Evolutionary conservation across 169 alveolate species (phyloP).

Genomic region (Plasmodium berghei): DNA sequence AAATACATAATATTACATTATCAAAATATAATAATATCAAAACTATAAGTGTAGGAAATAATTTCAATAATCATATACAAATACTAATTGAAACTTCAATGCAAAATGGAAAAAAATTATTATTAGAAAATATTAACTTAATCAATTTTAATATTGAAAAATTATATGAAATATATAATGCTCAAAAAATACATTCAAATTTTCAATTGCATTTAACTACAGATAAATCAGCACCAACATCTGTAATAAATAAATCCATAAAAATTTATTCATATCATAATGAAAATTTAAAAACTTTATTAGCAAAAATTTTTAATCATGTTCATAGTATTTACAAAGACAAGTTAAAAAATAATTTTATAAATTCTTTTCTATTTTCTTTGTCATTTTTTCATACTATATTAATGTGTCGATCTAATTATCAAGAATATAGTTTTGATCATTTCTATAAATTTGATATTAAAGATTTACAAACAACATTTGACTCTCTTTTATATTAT

Average conservation of each 20-base stretch:
- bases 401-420: slow-evolving; percentile 47
- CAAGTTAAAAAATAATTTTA: slow-evolving; percentile 46
- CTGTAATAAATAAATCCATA: slow-evolving; percentile 49
- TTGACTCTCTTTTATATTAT: slow-evolving; percentile 41
- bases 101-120: slow-evolving; percentile 63
- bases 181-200: slow-evolving; percentile 58
- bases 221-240: slow-evolving; percentile 23
- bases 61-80: slow-evolving; percentile 68
- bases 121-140: slow-evolving; percentile 67
- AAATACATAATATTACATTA: slow-evolving; percentile 8
- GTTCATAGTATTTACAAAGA: slow-evolving; percentile 48
- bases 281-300: slow-evolving; percentile 41
- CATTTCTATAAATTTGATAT: slow-evolving; percentile 24
- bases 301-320: slow-evolving; percentile 24
- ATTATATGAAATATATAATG: slow-evolving; percentile 69
- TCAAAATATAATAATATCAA: slow-evolving; percentile 46
- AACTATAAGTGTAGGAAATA: slow-evolving; percentile 66
- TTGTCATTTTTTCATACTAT: slow-evolving; percentile 53
- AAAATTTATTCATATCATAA: slow-evolving; percentile 40
- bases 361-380: slow-evolving; percentile 56
- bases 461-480: slow-evolving; percentile 67
- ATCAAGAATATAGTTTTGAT: slow-evolving; percentile 58
- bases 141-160: slow-evolving; percentile 64
- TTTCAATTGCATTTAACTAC: slow-evolving; percentile 51
- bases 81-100: slow-evolving; percentile 62